Conservation (phyloP, 1,139 yeast species). For the Lizanozyma gosingica region DNA sequence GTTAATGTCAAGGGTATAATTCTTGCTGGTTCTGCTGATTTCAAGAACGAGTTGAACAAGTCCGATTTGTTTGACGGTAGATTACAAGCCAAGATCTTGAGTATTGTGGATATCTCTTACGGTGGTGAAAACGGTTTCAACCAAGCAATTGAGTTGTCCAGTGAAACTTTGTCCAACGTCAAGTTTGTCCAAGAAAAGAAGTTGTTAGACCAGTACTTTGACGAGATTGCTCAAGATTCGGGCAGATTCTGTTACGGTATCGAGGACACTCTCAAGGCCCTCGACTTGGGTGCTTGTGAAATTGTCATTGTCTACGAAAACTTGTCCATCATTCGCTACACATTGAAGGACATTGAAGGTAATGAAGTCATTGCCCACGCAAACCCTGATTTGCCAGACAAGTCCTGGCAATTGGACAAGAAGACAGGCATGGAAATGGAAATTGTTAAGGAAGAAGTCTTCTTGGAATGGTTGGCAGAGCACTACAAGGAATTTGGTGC, state of each 20-base stretch:
- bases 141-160: conserved; percentile 95
- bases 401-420: conserved; percentile 71
- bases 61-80: conserved; percentile 91
- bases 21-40: conserved; percentile 97
- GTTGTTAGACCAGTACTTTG: conserved; percentile 82
- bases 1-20: conserved; percentile 90
- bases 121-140: conserved; percentile 99
- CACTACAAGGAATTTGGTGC: conserved; percentile 93
- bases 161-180: conserved; percentile 93
- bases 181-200: conserved; percentile 98
- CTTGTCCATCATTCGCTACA: conserved; percentile 75
- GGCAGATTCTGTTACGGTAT: conserved; percentile 98
- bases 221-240: conserved; percentile 93
- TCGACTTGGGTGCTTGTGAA: conserved; percentile 95
- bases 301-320: conserved; percentile 87
- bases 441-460: conserved; percentile 66
- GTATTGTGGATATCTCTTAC: conserved; percentile 92
- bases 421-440: conserved; percentile 88
- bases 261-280: conserved; percentile 90
- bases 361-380: conserved; percentile 68
- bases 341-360: conserved; percentile 78
- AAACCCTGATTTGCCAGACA: conserved; percentile 63
- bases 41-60: conserved; percentile 86
- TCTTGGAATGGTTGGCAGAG: conserved; percentile 97
- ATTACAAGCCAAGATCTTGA: conserved; percentile 77